Evolutionary conservation across 352 stramenopile genomes (phyloP).

Genomic region (Globisporangium acanthophoron): DNA sequence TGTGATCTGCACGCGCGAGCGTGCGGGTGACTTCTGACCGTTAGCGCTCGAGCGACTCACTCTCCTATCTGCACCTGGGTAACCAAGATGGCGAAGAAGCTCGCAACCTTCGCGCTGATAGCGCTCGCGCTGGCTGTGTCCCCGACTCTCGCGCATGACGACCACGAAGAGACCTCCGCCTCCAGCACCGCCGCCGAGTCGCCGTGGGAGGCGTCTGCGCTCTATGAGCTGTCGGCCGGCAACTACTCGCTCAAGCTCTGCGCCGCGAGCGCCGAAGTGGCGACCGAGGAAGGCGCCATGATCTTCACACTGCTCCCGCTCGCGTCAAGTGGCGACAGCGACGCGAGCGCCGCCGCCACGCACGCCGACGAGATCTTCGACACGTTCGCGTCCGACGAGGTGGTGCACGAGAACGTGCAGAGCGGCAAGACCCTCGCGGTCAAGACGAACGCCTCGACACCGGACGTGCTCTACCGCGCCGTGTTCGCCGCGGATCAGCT

Average conservation of each 20-base stretch:
- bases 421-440: background rate
- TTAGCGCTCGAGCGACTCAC: too few relatives aligned
- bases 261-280: slow-evolving; percentile 2
- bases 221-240: slow-evolving; percentile 3
- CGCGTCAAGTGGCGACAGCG: slow-evolving; percentile 3
- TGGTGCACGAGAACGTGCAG: slow-evolving; percentile 2
- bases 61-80: too few relatives aligned
- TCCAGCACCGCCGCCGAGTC: background rate
- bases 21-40: too few relatives aligned
- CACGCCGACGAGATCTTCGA: slow-evolving; percentile 3
- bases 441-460: background rate
- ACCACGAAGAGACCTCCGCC: background rate
- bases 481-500: slow-evolving; percentile 12
- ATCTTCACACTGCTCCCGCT: slow-evolving; percentile 10
- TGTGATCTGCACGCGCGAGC: too few relatives aligned
- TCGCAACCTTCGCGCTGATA: too few relatives aligned
- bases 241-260: slow-evolving; percentile 11
- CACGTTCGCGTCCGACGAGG: slow-evolving; percentile 10
- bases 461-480: slow-evolving; percentile 19
- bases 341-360: background rate
- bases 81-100: too few relatives aligned
- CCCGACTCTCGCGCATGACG: background rate
- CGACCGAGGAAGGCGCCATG: slow-evolving; percentile 4
- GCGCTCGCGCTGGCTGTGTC: too few relatives aligned
- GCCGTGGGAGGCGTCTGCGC: slow-evolving; percentile 2